A percentile compares a stretch with the other conserved stretches of the same genome.
Conservation (phyloP, 2,329 filamentous ascomycete species). For the Rutstroemia sp. region DNA sequence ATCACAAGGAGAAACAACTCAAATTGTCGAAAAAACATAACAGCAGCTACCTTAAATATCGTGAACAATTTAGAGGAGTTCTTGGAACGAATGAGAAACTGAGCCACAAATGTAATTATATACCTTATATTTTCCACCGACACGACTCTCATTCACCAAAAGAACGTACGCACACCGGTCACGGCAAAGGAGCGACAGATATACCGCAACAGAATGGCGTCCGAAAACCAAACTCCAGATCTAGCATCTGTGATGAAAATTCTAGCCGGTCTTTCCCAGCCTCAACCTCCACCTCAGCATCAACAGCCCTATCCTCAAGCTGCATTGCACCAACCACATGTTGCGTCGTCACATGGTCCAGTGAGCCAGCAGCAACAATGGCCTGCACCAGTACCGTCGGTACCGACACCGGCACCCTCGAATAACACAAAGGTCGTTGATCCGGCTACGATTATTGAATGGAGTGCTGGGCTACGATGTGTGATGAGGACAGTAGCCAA, state of each 20-base stretch:
- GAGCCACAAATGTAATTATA: background rate
- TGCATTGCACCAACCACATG: constrained; percentile 25
- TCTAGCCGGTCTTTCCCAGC: constrained; percentile 24
- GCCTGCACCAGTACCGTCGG: background rate
- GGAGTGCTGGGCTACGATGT: constrained; percentile 42
- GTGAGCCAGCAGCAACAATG: constrained; percentile 23
- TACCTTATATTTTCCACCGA: background rate
- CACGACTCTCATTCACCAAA: background rate
- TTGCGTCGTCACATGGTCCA: constrained; percentile 12
- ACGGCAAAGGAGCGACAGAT: background rate
- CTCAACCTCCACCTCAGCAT: constrained; percentile 7
- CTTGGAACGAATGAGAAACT: too few species aligned
- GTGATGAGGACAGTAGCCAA: constrained; percentile 41
- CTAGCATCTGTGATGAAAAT: constrained; percentile 29
- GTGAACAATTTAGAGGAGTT: background rate
- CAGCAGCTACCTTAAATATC: too few species aligned
- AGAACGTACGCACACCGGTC: background rate
- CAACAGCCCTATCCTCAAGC: constrained; percentile 11
- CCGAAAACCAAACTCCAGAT: constrained; percentile 24
- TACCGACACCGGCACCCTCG: background rate
- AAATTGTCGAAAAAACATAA: too few species aligned
- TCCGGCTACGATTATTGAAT: constrained; percentile 41
- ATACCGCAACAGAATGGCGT: constrained; percentile 17
- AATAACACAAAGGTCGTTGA: constrained; percentile 27
- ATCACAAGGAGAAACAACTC: too few species aligned